Conservation (phyloP, 768 basidiomycete species). For the Suillus subaureus region DNA sequence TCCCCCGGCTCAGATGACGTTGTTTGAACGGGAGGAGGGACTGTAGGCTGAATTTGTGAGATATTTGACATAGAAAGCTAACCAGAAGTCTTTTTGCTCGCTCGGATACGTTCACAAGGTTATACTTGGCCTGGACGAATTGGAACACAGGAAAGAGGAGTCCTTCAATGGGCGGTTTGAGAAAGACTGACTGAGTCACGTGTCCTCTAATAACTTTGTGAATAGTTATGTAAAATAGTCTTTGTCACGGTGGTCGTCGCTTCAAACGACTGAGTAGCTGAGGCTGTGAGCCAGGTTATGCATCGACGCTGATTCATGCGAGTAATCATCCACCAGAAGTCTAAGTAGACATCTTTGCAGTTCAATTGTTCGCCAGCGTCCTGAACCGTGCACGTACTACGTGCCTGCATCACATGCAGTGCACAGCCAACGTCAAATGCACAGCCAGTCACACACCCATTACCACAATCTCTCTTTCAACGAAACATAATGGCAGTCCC, state of each 20-base stretch:
- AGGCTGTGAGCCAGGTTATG: not conserved
- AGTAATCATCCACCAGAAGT: not conserved
- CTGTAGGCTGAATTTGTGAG: constrained; percentile 33
- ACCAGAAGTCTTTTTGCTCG: not conserved
- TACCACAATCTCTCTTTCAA: not conserved
- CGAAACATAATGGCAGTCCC: constrained; percentile 23
- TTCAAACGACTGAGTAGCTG: not conserved
- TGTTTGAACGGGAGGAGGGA: constrained; percentile 24
- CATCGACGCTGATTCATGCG: not conserved
- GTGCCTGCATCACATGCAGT: constrained; percentile 1
- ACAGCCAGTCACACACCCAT: not conserved
- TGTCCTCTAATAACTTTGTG: not conserved
- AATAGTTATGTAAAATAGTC: too few species aligned
- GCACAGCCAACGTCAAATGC: not conserved
- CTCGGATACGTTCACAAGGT: not conserved
- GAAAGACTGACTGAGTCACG: not conserved
- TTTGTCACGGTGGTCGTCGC: not conserved
- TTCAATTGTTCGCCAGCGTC: not conserved
- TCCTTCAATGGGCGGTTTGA: not conserved
- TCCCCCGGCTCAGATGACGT: constrained; percentile 28
- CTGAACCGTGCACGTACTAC: not conserved
- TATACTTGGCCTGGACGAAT: not conserved
- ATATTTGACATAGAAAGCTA: constrained; percentile 30
- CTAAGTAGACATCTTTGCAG: not conserved
- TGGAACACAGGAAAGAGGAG: not conserved